These are phyloP conservation scores for Penicillium palitans DNA, from an alignment of 2,329 filamentous ascomycete species.

Conservation along the genomic window DNA sequence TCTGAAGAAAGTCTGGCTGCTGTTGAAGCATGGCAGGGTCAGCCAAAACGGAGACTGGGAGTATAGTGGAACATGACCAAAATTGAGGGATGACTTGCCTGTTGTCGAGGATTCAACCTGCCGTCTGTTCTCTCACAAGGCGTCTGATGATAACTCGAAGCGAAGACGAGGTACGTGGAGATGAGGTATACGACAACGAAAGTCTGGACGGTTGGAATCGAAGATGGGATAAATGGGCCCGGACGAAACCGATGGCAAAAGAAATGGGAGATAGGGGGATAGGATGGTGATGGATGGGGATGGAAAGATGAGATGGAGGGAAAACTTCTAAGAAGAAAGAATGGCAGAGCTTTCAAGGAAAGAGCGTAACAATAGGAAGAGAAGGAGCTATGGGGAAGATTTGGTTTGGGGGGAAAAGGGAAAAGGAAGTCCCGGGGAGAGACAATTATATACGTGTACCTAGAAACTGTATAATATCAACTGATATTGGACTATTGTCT, in stretches of 20 bases:
- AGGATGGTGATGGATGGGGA: constrained; percentile 34
- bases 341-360: constrained; percentile 6
- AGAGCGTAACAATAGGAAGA: not conserved
- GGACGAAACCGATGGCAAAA: constrained; percentile 18
- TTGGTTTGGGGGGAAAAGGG: constrained; percentile 1
- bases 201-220: constrained; percentile 4
- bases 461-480: not conserved
- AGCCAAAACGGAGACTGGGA: not conserved
- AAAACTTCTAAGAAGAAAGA: not conserved
- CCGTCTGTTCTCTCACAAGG: not conserved
- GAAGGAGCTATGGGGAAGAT: constrained; percentile 1
- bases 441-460: not conserved
- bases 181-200: constrained; percentile 9
- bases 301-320: constrained; percentile 19
- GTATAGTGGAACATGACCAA: not conserved
- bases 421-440: constrained; percentile 3
- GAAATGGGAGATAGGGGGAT: constrained; percentile 12
- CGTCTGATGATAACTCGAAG: constrained; percentile 1
- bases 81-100: not conserved
- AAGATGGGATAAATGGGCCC: not conserved
- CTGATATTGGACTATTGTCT: not conserved
- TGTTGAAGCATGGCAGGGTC: not conserved
- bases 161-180: not conserved
- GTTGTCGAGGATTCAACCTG: not conserved
- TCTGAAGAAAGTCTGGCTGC: not conserved